Conservation (phyloP, 768 basidiomycete genomes). For the Rhizopogon rudus region DNA sequence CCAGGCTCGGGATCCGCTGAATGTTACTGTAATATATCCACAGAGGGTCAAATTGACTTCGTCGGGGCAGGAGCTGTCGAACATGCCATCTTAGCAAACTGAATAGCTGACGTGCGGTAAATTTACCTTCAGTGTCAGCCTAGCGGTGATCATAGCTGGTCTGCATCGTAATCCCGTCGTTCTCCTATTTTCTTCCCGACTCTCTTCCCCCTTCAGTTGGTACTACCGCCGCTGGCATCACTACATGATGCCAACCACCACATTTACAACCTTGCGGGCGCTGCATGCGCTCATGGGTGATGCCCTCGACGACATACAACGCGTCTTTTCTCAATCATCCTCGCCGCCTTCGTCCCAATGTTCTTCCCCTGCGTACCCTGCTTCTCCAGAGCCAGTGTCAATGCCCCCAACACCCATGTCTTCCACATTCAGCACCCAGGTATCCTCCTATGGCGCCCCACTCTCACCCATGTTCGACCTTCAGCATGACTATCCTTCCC, state of each 20-base stretch:
- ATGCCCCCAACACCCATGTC: conserved; percentile 27
- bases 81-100: neutral
- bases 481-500: conserved; percentile 48
- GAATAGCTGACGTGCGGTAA: neutral
- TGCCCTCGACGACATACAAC: conserved; percentile 65
- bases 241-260: conserved; percentile 35
- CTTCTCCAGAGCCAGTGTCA: conserved; percentile 28
- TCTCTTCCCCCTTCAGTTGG: neutral
- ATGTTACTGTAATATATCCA: neutral
- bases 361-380: conserved; percentile 14
- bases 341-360: conserved; percentile 9
- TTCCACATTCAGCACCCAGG: conserved; percentile 12
- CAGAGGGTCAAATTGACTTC: neutral
- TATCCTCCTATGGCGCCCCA: conserved; percentile 2
- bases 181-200: neutral
- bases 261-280: conserved; percentile 58
- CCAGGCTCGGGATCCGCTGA: neutral
- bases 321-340: conserved; percentile 38
- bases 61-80: neutral
- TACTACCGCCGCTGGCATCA: neutral
- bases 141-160: no score
- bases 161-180: neutral
- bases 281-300: conserved; percentile 64
- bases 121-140: neutral
- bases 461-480: neutral